Evolutionary conservation across 2,329 filamentous ascomycete genomes (phyloP).

Genomic region (Aurifilum marmelostoma): DNA sequence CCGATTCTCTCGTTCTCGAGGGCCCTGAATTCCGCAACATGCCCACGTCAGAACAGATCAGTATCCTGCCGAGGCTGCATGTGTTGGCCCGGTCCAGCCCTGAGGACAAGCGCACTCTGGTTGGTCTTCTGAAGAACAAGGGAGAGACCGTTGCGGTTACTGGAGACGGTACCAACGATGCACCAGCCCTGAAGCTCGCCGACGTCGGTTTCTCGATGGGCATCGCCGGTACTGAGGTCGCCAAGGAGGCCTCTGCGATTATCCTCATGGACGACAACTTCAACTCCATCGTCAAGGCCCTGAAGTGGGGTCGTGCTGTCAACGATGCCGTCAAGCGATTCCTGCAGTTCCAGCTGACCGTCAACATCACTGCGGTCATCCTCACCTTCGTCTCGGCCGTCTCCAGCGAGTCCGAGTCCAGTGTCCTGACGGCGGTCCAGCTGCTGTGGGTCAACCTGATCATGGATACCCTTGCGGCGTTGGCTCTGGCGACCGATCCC

Average conservation of each 20-base stretch:
- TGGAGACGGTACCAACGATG: constrained; percentile 71
- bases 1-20: constrained; percentile 73
- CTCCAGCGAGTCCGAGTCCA: constrained; percentile 66
- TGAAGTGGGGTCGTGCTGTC: constrained; percentile 73
- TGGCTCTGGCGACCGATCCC: constrained; percentile 89
- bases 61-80: constrained; percentile 69
- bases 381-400: constrained; percentile 89
- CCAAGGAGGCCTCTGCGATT: constrained; percentile 70
- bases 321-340: constrained; percentile 80
- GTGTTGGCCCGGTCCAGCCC: constrained; percentile 76
- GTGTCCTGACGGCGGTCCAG: constrained; percentile 86
- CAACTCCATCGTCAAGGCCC: constrained; percentile 65
- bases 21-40: constrained; percentile 78
- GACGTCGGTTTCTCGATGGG: constrained; percentile 73
- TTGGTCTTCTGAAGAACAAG: constrained; percentile 70
- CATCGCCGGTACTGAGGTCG: constrained; percentile 67
- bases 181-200: constrained; percentile 65
- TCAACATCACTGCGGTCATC: constrained; percentile 89
- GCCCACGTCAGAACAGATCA: constrained; percentile 64
- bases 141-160: constrained; percentile 82
- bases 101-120: constrained; percentile 75
- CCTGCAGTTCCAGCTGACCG: constrained; percentile 77
- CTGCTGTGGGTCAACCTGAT: constrained; percentile 96
- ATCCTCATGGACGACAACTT: constrained; percentile 71
- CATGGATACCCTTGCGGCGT: constrained; percentile 92